A percentile compares a stretch with the other conserved stretches of the same genome.
Conservation (phyloP, 495 filamentous ascomycete species). For the Terfezia boudieri region DNA sequence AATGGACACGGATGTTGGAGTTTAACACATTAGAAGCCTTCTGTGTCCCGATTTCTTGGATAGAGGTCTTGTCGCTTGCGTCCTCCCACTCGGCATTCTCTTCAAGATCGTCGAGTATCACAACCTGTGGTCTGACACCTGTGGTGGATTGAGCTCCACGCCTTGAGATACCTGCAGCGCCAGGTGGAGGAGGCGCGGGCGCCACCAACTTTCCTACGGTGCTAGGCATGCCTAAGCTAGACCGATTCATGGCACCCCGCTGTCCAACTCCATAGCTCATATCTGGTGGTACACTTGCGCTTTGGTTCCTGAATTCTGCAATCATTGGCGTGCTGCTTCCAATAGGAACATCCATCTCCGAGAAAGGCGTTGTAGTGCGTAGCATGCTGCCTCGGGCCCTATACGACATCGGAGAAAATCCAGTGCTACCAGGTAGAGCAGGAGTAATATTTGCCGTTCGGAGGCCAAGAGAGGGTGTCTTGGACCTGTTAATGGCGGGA, state of each 20-base stretch:
- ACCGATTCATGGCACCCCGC: constrained; percentile 24
- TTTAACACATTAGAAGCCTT: constrained; percentile 7
- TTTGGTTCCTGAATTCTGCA: constrained; percentile 45
- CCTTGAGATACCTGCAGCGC: constrained; percentile 9
- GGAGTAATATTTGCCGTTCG: not conserved
- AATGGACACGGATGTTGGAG: constrained; percentile 29
- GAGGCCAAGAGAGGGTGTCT: constrained; percentile 15
- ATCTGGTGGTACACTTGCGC: constrained; percentile 80
- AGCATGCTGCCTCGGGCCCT: constrained; percentile 9
- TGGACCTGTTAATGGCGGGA: constrained; percentile 2
- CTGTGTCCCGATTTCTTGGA: not conserved
- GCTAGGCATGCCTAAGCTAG: constrained; percentile 35
- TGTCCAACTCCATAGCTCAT: constrained; percentile 43
- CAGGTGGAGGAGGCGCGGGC: constrained; percentile 13
- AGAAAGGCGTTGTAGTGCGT: constrained; percentile 43
- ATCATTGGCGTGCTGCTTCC: constrained; percentile 42
- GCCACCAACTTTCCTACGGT: constrained; percentile 23
- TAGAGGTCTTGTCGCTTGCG: constrained; percentile 1
- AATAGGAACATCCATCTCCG: constrained; percentile 73
- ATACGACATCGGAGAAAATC: constrained; percentile 10
- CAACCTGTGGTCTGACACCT: constrained; percentile 9
- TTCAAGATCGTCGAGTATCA: constrained; percentile 19
- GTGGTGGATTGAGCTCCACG: constrained; percentile 16
- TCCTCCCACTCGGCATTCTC: constrained; percentile 19
- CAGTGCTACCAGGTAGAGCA: not conserved